Conservation (phyloP, 2,329 filamentous ascomycete species). For the Emergomyces africanus region DNA sequence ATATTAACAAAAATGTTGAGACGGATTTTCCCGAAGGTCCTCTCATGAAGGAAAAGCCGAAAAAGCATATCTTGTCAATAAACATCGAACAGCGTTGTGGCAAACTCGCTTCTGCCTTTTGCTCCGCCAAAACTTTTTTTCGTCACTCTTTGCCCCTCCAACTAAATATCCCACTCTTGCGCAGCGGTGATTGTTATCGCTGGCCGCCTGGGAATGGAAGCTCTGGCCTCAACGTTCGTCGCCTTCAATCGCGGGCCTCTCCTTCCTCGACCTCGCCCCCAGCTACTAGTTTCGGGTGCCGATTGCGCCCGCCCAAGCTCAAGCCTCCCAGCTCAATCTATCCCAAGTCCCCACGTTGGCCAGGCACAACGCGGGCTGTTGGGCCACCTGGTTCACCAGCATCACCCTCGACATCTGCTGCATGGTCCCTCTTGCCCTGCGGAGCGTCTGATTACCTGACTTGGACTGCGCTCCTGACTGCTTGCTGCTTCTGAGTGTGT, state of each 20-base stretch:
- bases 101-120: neutral
- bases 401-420: neutral
- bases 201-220: constrained; percentile 7
- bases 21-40: no score
- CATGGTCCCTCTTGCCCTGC: neutral
- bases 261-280: neutral
- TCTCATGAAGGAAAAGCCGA: no score
- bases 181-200: neutral
- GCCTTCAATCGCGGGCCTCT: neutral
- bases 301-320: neutral
- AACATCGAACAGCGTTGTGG: neutral
- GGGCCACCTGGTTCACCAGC: neutral
- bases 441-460: neutral
- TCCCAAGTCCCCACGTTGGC: neutral
- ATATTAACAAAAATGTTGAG: no score
- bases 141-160: neutral
- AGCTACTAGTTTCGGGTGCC: neutral
- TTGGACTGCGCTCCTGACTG: neutral
- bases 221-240: neutral
- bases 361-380: neutral
- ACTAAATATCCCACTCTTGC: neutral
- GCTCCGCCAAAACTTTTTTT: neutral
- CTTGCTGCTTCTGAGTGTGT: neutral
- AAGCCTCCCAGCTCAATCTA: no score
- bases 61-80: neutral